These are phyloP conservation scores for Galerina sulciceps DNA, from an alignment of 768 basidiomycete genomes.

Conservation along the genomic window DNA sequence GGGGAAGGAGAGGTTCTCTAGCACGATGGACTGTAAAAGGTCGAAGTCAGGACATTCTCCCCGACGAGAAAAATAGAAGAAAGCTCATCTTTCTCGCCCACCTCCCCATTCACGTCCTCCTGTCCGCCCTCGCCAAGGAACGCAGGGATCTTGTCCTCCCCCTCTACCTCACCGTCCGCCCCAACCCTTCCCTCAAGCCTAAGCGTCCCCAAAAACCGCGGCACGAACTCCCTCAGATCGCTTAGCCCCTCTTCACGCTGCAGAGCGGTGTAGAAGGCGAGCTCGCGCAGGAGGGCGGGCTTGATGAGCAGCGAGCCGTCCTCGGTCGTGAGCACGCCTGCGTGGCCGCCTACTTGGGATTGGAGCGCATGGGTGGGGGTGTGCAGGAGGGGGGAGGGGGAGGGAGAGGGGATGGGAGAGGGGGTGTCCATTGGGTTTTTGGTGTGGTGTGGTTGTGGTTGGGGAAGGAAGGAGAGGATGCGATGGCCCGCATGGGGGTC, in stretches of 20 bases:
- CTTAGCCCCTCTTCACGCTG: slow-evolving; percentile 43
- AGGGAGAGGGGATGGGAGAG: neutral
- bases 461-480: no score
- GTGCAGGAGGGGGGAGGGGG: neutral
- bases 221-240: slow-evolving; percentile 61
- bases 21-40: slow-evolving; percentile 68
- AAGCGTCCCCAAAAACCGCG: slow-evolving; percentile 81
- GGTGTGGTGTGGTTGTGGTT: no score
- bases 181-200: slow-evolving; percentile 66
- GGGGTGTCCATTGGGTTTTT: no score
- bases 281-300: slow-evolving; percentile 65
- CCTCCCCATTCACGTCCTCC: neutral
- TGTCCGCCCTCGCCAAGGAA: no score
- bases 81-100: slow-evolving; percentile 52
- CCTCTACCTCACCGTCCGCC: slow-evolving; percentile 19
- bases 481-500: no score
- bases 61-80: neutral
- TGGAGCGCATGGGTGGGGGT: slow-evolving; percentile 37
- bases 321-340: slow-evolving; percentile 69
- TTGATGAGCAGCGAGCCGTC: slow-evolving; percentile 86
- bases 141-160: slow-evolving; percentile 15
- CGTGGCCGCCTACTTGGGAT: slow-evolving; percentile 83
- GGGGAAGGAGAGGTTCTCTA: slow-evolving; percentile 79
- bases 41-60: slow-evolving; percentile 9
- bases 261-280: slow-evolving; percentile 70